Percentiles rank a stretch among this genome's conserved stretches.
These are phyloP conservation scores for Penicillium herquei DNA, from an alignment of 495 filamentous ascomycete genomes.

Conservation along the genomic window DNA sequence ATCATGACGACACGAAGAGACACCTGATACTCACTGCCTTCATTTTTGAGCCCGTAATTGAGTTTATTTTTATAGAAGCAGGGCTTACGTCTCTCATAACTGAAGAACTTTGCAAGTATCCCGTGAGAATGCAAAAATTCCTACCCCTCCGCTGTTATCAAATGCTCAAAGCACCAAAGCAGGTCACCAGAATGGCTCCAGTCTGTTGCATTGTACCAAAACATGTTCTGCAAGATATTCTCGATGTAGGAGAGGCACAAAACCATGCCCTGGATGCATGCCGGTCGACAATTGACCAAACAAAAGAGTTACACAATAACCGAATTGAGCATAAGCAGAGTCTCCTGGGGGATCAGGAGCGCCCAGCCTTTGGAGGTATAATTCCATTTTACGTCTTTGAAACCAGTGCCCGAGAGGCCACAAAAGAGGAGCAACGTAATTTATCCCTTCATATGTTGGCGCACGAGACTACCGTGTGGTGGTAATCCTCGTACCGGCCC, in stretches of 20 bases:
- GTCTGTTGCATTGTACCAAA: constrained; percentile 1
- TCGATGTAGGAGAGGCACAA: not conserved
- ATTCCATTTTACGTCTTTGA: constrained; percentile 3
- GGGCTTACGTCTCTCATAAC: not conserved
- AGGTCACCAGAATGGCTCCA: not conserved
- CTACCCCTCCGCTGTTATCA: not conserved
- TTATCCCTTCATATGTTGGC: not conserved
- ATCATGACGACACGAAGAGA: constrained; percentile 1
- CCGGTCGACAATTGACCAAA: constrained; percentile 1
- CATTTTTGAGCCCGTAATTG: not conserved
- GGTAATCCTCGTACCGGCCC: constrained; percentile 85
- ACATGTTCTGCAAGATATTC: not conserved
- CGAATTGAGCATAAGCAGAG: constrained; percentile 1
- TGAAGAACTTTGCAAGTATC: not conserved
- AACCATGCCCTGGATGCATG: not conserved
- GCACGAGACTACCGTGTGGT: constrained; percentile 72
- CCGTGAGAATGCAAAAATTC: not conserved
- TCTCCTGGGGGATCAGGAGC: not conserved
- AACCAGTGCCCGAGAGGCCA: not conserved
- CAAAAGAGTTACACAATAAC: not conserved
- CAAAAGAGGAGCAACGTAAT: constrained; percentile 1
- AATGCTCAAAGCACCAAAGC: constrained; percentile 1
- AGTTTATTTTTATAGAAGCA: not conserved
- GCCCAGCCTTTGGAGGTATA: constrained; percentile 1
- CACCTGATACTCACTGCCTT: not conserved